Evolutionary conservation across 2,329 filamentous ascomycete genomes (phyloP).

Genomic region (Sphaerulina vaccinii): DNA sequence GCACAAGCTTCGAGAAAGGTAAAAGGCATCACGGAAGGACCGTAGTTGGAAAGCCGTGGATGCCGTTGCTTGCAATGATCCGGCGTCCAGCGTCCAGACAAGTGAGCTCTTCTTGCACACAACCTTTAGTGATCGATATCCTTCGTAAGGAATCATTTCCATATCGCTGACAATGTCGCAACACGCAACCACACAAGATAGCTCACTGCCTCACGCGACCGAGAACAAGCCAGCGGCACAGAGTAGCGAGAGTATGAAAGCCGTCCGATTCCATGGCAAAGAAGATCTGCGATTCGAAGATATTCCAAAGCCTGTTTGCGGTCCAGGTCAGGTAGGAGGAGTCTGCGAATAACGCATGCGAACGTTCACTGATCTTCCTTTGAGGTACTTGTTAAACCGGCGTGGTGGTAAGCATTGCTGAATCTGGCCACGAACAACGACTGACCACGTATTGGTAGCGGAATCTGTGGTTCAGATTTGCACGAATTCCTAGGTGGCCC

Average conservation of each 20-base stretch:
- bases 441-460: slow-evolving; percentile 11
- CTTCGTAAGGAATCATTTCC: too few species aligned
- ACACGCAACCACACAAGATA: slow-evolving; percentile 16
- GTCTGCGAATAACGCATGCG: too few species aligned
- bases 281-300: slow-evolving; percentile 39
- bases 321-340: slow-evolving; percentile 39
- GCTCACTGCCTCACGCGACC: slow-evolving; percentile 9
- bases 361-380: too few species aligned
- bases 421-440: not conserved
- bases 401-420: slow-evolving; percentile 36
- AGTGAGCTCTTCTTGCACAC: too few species aligned
- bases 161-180: too few species aligned
- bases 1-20: too few species aligned
- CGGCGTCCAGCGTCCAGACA: too few species aligned
- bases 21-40: too few species aligned
- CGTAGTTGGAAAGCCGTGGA: too few species aligned
- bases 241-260: slow-evolving; percentile 34
- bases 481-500: slow-evolving; percentile 40
- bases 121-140: too few species aligned
- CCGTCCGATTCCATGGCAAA: slow-evolving; percentile 41
- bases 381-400: slow-evolving; percentile 39
- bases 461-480: slow-evolving; percentile 29
- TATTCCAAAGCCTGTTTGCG: slow-evolving; percentile 36
- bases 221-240: slow-evolving; percentile 14
- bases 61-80: too few species aligned